Base-by-base conservation (phyloP, 2,329 filamentous ascomycete genomes). In the Lithohypha guttulata region DNA sequence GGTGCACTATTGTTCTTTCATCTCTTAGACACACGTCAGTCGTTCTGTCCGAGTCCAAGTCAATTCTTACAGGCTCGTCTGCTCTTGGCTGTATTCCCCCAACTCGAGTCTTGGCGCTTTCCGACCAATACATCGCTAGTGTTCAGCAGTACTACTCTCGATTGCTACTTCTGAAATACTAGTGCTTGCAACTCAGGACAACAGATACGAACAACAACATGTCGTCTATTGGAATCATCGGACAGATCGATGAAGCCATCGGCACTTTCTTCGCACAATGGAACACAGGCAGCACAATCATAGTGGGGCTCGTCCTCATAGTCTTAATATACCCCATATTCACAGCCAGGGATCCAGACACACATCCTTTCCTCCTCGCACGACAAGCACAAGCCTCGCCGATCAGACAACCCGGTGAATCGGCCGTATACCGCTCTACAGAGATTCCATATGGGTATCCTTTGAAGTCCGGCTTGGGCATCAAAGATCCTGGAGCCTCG, bases 291-390 rank as follows among this genome's bases (percentile, higher is more conserved):
- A 84, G 84, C 20, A 91, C 83, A 2, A 55, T 77, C 28, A 69
- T 98, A 47, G 70, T 76, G 31, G 73, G 79, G 17, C 55, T 74
- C 44, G 67, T 95, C 29, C 65, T 79, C 44, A 66, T 71, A 39
- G 72, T 86, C 53, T 61, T 89, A 41, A 70, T 78, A 42, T 86
- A 84, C 60, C 73, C 79, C 30, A 63, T 93, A 48, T 66, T 82
- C 53, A 76, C 76, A 45, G 72, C 75, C 35, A 73, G 76, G 44
- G 89, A 95, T 38, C 83, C 91, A 4, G 91, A 98, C 64, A 81
- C 82, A 4, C 91, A 96, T 60, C 89, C 91, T 22, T 79, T 94
- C 60, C 73, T 96, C 33, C 78, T 98, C 19, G 83, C 84, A 40
- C 77, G 89, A 39, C 91, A 96, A 67, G 76, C 85, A 2, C 71